phyloP scores from a whole-genome alignment of 2,329 filamentous ascomycete species.

The Alternaria alternata region DNA sequence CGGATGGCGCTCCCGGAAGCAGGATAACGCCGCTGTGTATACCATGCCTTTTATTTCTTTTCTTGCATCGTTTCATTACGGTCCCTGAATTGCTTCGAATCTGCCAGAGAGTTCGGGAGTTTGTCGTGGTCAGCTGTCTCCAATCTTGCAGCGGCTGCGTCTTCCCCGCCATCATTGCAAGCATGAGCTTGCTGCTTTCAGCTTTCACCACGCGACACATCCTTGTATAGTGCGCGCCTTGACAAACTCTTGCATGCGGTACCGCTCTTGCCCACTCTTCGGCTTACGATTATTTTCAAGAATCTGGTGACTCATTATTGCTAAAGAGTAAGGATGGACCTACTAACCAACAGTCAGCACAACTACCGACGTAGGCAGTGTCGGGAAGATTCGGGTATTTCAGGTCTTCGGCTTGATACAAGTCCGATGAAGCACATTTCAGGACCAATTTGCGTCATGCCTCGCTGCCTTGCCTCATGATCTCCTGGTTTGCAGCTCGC shows the following conservation, averaged over 20 bases:
- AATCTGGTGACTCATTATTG: not conserved
- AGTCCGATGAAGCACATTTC: constrained; percentile 2
- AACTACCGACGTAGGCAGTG: not conserved
- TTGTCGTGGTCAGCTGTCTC: constrained; percentile 11
- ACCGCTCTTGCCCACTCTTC: constrained; percentile 1
- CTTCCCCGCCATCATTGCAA: constrained; percentile 6
- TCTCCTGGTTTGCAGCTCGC: constrained; percentile 1
- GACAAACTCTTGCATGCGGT: not conserved
- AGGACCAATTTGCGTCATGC: not conserved
- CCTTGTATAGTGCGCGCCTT: constrained; percentile 3
- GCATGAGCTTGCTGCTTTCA: not conserved
- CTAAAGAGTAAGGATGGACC: not conserved
- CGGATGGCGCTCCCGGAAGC: constrained; percentile 1
- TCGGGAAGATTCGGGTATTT: not conserved
- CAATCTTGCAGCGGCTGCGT: constrained; percentile 4
- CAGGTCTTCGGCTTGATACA: constrained; percentile 3
- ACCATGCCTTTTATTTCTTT: not conserved
- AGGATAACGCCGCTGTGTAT: not conserved
- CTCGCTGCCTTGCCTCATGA: not conserved
- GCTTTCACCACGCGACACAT: constrained; percentile 3
- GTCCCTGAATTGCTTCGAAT: constrained; percentile 2
- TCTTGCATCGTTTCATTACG: constrained; percentile 13
- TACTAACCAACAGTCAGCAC: not conserved
- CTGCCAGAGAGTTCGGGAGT: not conserved
- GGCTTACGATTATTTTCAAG: not conserved